Percentiles rank a stretch among this genome's conserved stretches.
Conservation (phyloP, 2,329 filamentous ascomycete species). For the Bisporella sp. region DNA sequence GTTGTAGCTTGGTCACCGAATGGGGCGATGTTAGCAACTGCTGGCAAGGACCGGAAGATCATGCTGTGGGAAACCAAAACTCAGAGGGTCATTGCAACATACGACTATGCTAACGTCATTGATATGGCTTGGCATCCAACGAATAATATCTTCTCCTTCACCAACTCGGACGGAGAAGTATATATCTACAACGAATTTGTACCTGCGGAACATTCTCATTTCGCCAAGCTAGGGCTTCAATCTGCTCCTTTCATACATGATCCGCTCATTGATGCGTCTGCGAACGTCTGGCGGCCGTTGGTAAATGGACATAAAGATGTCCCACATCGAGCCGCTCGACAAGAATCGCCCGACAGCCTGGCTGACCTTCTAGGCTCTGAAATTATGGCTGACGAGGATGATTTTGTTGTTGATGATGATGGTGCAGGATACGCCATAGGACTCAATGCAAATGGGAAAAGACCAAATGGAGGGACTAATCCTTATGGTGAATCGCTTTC, state of each 20-base stretch:
- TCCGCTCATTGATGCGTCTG: conserved; percentile 61
- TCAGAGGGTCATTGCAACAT: conserved; percentile 70
- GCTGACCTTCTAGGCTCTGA: conserved; percentile 71
- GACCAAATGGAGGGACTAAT: conserved; percentile 41
- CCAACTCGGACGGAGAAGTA: conserved; percentile 85
- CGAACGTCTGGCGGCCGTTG: conserved; percentile 51
- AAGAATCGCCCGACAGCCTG: conserved; percentile 66
- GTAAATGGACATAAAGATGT: conserved; percentile 47
- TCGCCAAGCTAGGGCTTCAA: conserved; percentile 55
- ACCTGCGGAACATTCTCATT: conserved; percentile 46
- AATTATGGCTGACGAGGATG: conserved; percentile 47
- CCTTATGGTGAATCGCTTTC: conserved; percentile 31
- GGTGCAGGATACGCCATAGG: conserved; percentile 76
- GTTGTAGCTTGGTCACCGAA: conserved; percentile 92
- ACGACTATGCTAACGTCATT: conserved; percentile 77
- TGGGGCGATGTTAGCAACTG: conserved; percentile 73
- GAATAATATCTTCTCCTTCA: conserved; percentile 84
- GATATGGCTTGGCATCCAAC: conserved; percentile 87
- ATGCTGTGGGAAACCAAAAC: conserved; percentile 85
- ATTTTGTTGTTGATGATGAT: conserved; percentile 93
- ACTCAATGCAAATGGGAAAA: conserved; percentile 56
- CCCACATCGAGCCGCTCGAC: conserved; percentile 43
- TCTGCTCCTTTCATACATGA: conserved; percentile 83
- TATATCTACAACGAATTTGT: conserved; percentile 78
- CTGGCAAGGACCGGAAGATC: conserved; percentile 61